Conservation (phyloP, 805 yeast genomes). For the Zygosaccharomyces siamensis region DNA sequence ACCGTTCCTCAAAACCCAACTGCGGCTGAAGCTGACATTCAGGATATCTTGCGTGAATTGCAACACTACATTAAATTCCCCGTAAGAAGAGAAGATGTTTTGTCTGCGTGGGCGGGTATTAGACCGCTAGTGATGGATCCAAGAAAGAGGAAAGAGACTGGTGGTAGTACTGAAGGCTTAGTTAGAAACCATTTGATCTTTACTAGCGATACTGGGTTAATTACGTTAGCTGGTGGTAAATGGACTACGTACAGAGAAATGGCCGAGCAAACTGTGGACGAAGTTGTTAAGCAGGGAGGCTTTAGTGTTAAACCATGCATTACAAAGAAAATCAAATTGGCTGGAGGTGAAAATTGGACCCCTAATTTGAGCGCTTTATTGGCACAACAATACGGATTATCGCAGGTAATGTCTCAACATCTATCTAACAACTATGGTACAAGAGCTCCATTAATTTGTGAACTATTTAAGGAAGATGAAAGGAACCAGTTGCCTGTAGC, state of each 20-base stretch:
- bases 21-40: constrained; percentile 84
- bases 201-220: constrained; percentile 65
- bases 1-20: constrained; percentile 69
- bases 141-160: constrained; percentile 43
- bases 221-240: constrained; percentile 94
- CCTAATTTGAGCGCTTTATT: constrained; percentile 69
- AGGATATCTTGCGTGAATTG: constrained; percentile 79
- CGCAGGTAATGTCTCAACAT: constrained; percentile 73
- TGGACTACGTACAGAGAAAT: constrained; percentile 98
- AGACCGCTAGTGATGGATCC: constrained; percentile 92
- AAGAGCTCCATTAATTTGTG: constrained; percentile 74
- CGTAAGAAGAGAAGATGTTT: constrained; percentile 82
- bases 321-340: constrained; percentile 47
- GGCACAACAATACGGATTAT: constrained; percentile 70
- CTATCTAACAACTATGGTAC: constrained; percentile 85
- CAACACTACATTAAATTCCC: constrained; percentile 87
- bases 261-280: constrained; percentile 91
- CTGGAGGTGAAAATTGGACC: constrained; percentile 81
- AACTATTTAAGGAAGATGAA: constrained; percentile 45
- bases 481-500: constrained; percentile 60
- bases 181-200: constrained; percentile 86
- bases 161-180: constrained; percentile 69
- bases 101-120: constrained; percentile 96
- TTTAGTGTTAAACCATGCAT: constrained; percentile 40
- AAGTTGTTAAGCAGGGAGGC: constrained; percentile 49